Evolutionary conservation across 768 basidiomycete species (phyloP).

Genomic region (Lentinula guzmanii): DNA sequence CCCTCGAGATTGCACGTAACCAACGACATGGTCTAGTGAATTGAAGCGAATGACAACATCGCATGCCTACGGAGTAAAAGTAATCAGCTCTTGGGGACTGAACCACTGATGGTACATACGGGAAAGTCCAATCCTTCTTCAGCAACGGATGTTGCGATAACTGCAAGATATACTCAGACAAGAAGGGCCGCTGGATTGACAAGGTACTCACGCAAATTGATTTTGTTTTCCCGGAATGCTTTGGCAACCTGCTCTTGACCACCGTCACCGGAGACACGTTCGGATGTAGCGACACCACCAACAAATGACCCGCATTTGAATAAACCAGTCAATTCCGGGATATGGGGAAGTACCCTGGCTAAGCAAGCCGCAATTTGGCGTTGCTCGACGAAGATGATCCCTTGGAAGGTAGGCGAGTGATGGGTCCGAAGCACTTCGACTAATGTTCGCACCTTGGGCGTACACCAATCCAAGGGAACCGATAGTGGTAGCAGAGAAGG

Average conservation of each 20-base stretch:
- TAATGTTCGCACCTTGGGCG: conserved; percentile 65
- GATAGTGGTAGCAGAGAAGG: conserved; percentile 28
- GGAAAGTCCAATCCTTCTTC: conserved; percentile 93
- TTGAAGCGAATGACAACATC: conserved; percentile 87
- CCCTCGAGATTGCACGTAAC: conserved; percentile 87
- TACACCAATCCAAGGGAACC: conserved; percentile 57
- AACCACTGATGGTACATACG: conserved; percentile 27
- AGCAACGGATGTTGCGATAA: conserved; percentile 82
- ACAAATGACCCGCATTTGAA: conserved; percentile 63
- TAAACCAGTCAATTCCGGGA: conserved; percentile 50
- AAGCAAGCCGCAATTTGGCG: conserved; percentile 73
- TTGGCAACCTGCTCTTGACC: conserved; percentile 51
- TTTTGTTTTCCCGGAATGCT: conserved; percentile 55
- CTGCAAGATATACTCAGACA: conserved; percentile 22
- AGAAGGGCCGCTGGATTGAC: not conserved
- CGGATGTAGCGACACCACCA: conserved; percentile 49
- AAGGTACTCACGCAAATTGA: conserved; percentile 58
- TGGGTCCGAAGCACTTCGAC: conserved; percentile 54
- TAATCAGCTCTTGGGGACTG: not conserved
- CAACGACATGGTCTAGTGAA: conserved; percentile 72
- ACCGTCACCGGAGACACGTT: conserved; percentile 28
- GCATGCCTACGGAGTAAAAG: conserved; percentile 48
- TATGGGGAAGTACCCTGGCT: conserved; percentile 53
- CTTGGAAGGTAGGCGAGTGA: conserved; percentile 57
- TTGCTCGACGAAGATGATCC: conserved; percentile 85